Conservation (phyloP, 2,329 filamentous ascomycete genomes). For the Mariannaea elegans region DNA sequence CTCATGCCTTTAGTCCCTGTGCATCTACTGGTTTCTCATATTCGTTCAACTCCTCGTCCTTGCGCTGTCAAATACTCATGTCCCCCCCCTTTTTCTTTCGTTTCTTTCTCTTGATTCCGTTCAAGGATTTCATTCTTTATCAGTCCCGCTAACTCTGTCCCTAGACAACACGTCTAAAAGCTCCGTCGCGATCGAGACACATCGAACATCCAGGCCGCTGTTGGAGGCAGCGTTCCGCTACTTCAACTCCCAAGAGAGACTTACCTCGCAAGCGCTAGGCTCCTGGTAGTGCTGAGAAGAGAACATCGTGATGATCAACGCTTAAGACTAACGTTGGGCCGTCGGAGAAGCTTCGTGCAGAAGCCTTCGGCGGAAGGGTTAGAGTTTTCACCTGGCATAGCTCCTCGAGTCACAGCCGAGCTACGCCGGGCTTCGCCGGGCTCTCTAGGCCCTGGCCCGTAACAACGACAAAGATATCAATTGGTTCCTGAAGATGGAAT, state of each 20-base stretch:
- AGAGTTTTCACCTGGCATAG: too few species aligned
- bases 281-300: conserved; percentile 37
- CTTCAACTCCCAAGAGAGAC: conserved; percentile 37
- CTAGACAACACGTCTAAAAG: conserved; percentile 58
- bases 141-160: conserved; percentile 24
- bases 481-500: conserved; percentile 41
- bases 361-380: too few species aligned
- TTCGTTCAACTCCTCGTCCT: too few species aligned
- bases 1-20: too few species aligned
- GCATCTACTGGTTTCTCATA: too few species aligned
- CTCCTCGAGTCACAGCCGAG: too few species aligned
- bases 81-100: neutral
- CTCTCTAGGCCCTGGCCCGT: too few species aligned
- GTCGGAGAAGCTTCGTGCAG: too few species aligned
- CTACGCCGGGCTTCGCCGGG: too few species aligned
- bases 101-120: conserved; percentile 2
- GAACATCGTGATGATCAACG: conserved; percentile 38
- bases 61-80: conserved; percentile 50
- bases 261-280: conserved; percentile 44
- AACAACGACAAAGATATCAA: conserved; percentile 37
- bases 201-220: conserved; percentile 31
- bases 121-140: neutral
- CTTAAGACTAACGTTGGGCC: too few species aligned
- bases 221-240: conserved; percentile 22
- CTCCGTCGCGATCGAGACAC: conserved; percentile 50